Conservation (phyloP, 208 protist species). For the Acanthamoeba royreba region DNA sequence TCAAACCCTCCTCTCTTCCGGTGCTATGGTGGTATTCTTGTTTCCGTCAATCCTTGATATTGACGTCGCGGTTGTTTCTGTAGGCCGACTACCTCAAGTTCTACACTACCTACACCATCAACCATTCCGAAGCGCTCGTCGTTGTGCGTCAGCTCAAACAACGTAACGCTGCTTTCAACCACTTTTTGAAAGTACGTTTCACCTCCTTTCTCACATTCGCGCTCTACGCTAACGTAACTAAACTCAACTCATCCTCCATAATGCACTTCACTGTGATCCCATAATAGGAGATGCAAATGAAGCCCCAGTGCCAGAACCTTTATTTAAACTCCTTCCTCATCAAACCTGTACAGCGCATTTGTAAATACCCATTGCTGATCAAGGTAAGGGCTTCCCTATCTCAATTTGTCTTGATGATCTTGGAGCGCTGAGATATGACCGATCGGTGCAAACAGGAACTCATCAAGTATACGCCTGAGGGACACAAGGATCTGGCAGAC, state of each 20-base stretch:
- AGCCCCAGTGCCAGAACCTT: constrained; percentile 11
- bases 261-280: too few species aligned
- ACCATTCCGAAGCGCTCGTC: not conserved
- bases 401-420: too few species aligned
- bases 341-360: constrained; percentile 46
- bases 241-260: too few species aligned
- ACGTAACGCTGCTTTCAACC: not conserved
- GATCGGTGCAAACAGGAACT: not conserved
- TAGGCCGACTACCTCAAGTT: constrained; percentile 45
- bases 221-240: not conserved
- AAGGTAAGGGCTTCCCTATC: not conserved
- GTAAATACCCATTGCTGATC: constrained; percentile 7
- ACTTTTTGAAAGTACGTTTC: constrained; percentile 11
- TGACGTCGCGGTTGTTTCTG: too few species aligned
- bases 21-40: not conserved
- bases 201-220: not conserved
- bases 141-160: not conserved
- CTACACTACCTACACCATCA: constrained; percentile 34
- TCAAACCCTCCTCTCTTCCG: too few species aligned
- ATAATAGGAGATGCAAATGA: constrained; percentile 29
- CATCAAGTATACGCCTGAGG: not conserved
- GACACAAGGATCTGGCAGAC: not conserved
- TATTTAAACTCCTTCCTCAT: constrained; percentile 46
- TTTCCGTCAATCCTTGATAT: not conserved
- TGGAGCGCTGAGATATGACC: too few species aligned